These are phyloP conservation scores for Mycocentrospora acerina DNA, from an alignment of 2,329 filamentous ascomycete species.

Conservation along the genomic window DNA sequence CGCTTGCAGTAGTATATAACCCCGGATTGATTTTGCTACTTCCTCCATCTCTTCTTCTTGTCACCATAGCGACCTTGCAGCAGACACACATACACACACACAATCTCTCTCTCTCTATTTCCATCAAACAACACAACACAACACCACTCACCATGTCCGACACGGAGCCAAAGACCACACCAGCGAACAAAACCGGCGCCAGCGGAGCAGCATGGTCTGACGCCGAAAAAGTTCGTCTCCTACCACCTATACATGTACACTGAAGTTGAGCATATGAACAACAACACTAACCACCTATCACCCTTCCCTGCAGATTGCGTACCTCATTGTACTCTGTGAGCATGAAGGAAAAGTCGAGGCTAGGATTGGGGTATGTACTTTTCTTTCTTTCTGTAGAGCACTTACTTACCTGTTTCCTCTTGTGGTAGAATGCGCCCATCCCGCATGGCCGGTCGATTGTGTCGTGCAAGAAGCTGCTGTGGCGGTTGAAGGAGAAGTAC, in stretches of 20 bases:
- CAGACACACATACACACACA: no score
- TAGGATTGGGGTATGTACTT: constrained; percentile 13
- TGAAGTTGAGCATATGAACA: no score
- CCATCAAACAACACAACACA: no score
- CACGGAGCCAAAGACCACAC: background rate
- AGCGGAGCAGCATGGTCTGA: constrained; percentile 23
- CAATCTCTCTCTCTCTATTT: no score
- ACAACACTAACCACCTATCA: no score
- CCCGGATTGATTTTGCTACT: no score
- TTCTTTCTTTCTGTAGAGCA: no score
- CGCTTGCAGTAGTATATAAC: no score
- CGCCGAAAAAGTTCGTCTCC: constrained; percentile 15
- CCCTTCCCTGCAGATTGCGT: constrained; percentile 19
- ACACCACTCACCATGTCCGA: constrained; percentile 1
- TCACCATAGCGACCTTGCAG: no score
- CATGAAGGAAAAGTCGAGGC: constrained; percentile 17
- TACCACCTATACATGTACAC: constrained; percentile 1
- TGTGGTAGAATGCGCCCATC: constrained; percentile 19
- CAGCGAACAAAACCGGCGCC: constrained; percentile 7
- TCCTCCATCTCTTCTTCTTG: no score
- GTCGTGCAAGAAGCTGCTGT: constrained; percentile 28
- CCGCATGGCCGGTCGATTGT: constrained; percentile 23
- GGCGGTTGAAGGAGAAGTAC: constrained; percentile 25
- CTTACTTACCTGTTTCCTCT: background rate
- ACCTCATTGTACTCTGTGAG: constrained; percentile 22